Percentiles rank a stretch among this genome's conserved stretches.
phyloP scores from a whole-genome alignment of 768 basidiomycete species.

The Auriculariales sp. region DNA sequence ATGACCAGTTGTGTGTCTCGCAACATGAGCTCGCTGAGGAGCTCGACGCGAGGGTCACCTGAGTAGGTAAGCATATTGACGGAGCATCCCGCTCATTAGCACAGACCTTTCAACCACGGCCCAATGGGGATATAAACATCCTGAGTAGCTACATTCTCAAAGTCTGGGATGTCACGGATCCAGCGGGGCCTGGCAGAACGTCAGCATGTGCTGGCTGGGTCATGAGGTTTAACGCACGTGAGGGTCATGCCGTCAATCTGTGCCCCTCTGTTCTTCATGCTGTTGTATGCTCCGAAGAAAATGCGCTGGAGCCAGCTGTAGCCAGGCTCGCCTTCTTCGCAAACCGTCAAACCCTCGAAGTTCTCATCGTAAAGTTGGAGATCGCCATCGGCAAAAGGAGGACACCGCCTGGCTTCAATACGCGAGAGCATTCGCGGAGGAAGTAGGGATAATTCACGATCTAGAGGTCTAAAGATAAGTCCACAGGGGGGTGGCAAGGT shows the following conservation, averaged over 20 bases:
- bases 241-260: not conserved
- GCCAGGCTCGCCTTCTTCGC: slow-evolving; percentile 11
- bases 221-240: not conserved
- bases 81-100: not conserved
- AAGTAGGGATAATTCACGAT: slow-evolving; percentile 17
- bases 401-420: slow-evolving; percentile 18
- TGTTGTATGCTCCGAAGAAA: slow-evolving; percentile 18
- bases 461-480: slow-evolving; percentile 11
- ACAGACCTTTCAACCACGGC: slow-evolving; percentile 17
- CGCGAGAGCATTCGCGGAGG: slow-evolving; percentile 14
- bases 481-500: too few relatives aligned
- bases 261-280: slow-evolving; percentile 16
- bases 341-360: slow-evolving; percentile 12
- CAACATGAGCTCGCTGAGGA: slow-evolving; percentile 17
- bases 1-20: slow-evolving; percentile 13
- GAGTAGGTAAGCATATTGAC: not conserved
- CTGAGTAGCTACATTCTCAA: slow-evolving; percentile 17
- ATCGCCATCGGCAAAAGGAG: slow-evolving; percentile 19
- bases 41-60: slow-evolving; percentile 13
- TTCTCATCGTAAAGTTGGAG: slow-evolving; percentile 19
- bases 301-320: slow-evolving; percentile 15
- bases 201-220: slow-evolving; percentile 10
- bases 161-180: slow-evolving; percentile 1
- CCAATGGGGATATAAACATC: slow-evolving; percentile 20
- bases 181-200: slow-evolving; percentile 7